Conservation (phyloP, 495 filamentous ascomycete species). For the Cetradonia linearis region DNA sequence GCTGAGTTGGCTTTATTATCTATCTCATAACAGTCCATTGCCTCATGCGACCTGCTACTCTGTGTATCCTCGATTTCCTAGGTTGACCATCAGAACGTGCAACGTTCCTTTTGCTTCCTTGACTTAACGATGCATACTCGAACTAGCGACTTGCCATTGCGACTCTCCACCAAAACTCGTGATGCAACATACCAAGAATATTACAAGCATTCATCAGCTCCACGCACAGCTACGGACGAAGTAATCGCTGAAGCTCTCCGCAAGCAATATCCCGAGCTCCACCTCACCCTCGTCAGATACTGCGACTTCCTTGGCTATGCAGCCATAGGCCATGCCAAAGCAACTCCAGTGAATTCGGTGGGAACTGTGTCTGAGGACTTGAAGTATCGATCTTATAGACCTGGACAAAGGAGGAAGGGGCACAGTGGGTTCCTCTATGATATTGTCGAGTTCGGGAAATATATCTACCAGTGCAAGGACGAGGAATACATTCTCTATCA, state of each 20-base stretch:
- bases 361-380: slow-evolving; percentile 2
- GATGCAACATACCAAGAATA: slow-evolving; percentile 16
- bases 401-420: neutral
- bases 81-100: neutral
- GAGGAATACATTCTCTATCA: slow-evolving; percentile 18
- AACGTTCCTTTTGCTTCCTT: neutral
- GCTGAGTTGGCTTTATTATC: neutral
- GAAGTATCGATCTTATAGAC: slow-evolving; percentile 2
- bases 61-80: neutral
- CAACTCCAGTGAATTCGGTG: slow-evolving; percentile 9
- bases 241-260: slow-evolving; percentile 16
- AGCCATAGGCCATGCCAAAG: slow-evolving; percentile 17
- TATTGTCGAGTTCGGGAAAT: slow-evolving; percentile 12
- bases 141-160: neutral
- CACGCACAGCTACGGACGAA: slow-evolving; percentile 12
- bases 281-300: slow-evolving; percentile 14
- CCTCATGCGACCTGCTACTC: neutral
- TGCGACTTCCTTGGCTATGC: slow-evolving; percentile 22
- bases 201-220: slow-evolving; percentile 13
- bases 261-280: slow-evolving; percentile 18
- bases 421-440: slow-evolving; percentile 19
- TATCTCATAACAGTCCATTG: neutral
- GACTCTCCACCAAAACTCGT: neutral
- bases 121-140: neutral
- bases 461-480: slow-evolving; percentile 17